phyloP scores from a whole-genome alignment of 441 rosid genomes.

The Sinapis alba region DNA sequence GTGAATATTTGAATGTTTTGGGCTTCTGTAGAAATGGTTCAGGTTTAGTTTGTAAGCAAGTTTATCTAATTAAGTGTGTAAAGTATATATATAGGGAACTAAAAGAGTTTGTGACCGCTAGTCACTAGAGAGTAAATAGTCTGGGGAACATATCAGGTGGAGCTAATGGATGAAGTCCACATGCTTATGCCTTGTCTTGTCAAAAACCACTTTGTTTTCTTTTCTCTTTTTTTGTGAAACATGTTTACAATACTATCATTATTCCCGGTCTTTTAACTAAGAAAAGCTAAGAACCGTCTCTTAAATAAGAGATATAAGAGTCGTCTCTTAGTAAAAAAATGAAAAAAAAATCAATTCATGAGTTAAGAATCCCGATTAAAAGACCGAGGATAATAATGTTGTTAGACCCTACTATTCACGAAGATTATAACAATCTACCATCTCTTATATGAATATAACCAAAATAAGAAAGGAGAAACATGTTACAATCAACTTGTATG shows the following conservation, averaged over 20 bases:
- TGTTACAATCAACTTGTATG: too few relatives aligned
- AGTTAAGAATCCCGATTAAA: too few relatives aligned
- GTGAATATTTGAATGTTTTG: conserved; percentile 4
- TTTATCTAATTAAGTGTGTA: conserved; percentile 34
- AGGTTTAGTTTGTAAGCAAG: conserved; percentile 8
- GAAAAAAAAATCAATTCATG: too few relatives aligned
- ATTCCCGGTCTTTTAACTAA: too few relatives aligned
- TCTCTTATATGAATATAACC: conserved; percentile 17
- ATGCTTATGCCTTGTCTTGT: conserved; percentile 66
- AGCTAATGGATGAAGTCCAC: conserved; percentile 60
- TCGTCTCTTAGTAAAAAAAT: too few relatives aligned
- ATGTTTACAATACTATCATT: too few relatives aligned
- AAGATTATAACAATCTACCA: conserved; percentile 18
- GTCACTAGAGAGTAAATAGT: conserved; percentile 36
- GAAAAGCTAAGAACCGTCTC: too few relatives aligned
- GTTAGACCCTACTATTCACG: conserved; percentile 38
- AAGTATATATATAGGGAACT: conserved; percentile 26
- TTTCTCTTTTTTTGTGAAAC: conserved; percentile 19
- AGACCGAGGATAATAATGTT: too few relatives aligned
- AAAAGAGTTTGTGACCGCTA: not conserved
- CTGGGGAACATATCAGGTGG: conserved; percentile 75
- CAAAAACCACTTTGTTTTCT: conserved; percentile 34
- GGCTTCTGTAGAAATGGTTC: conserved; percentile 16
- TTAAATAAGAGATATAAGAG: too few relatives aligned
- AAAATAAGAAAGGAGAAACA: too few relatives aligned